These are phyloP conservation scores for Malassezia equina DNA, from an alignment of 1,284 basidiomycete genomes.

Conservation along the genomic window DNA sequence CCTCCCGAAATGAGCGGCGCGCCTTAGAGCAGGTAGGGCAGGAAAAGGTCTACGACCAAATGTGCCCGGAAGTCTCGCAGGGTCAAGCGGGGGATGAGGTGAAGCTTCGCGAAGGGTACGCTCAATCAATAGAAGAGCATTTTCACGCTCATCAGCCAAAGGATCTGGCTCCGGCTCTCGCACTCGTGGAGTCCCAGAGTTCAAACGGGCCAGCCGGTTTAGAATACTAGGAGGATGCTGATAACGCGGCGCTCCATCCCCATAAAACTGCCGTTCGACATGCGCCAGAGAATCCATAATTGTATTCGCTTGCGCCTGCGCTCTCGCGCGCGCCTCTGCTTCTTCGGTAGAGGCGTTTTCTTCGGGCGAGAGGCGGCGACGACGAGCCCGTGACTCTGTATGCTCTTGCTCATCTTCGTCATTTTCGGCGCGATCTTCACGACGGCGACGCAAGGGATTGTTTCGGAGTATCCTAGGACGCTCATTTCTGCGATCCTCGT, in stretches of 20 bases:
- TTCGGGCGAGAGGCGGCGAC: neutral
- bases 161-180: neutral
- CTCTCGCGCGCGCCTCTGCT: neutral
- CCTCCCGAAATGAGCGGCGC: neutral
- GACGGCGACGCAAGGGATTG: slow-evolving; percentile 3
- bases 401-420: neutral
- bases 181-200: neutral
- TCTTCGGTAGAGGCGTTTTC: neutral
- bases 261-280: neutral
- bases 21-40: neutral
- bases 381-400: neutral
- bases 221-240: neutral
- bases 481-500: neutral
- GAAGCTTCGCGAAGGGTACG: neutral
- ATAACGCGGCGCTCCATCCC: neutral
- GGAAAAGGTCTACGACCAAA: neutral
- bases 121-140: slow-evolving; percentile 3
- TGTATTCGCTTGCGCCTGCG: neutral
- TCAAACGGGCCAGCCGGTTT: neutral
- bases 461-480: neutral
- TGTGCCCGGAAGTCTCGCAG: slow-evolving; percentile 1
- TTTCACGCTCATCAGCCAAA: neutral
- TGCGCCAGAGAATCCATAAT: neutral
- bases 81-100: slow-evolving; percentile 5
- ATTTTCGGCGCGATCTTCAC: slow-evolving; percentile 9